Evolutionary conservation across 371 early-diverging fungal genomes (phyloP).

Genomic region (Mortierella sp.): DNA sequence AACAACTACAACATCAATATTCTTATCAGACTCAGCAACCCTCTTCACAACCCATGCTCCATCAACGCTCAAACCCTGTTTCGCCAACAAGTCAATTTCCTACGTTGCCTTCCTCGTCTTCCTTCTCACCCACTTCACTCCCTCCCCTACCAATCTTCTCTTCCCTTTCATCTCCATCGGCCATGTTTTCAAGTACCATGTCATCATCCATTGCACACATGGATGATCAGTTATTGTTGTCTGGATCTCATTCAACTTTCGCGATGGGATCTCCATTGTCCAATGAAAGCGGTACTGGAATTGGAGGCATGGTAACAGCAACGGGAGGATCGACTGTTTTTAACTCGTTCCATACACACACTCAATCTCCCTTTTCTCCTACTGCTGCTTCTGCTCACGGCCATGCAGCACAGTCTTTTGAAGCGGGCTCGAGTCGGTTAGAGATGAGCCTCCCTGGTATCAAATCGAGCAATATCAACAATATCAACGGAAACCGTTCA

Average conservation of each 20-base stretch:
- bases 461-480: neutral
- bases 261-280: conserved; percentile 5
- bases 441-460: conserved; percentile 18
- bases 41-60: neutral
- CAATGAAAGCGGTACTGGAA: neutral
- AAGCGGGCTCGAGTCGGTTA: conserved; percentile 18
- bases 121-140: conserved; percentile 19
- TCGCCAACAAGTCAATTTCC: conserved; percentile 6
- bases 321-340: neutral
- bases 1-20: neutral
- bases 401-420: conserved; percentile 10
- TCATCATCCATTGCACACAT: neutral
- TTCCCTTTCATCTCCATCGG: neutral
- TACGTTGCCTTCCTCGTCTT: neutral
- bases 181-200: neutral
- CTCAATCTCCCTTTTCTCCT: conserved; percentile 6
- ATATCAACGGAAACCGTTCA: neutral
- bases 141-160: conserved; percentile 28
- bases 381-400: neutral
- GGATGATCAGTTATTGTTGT: neutral
- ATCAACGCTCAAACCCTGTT: conserved; percentile 5
- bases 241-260: neutral
- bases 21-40: neutral
- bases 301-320: conserved; percentile 12
- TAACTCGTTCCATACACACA: neutral